A percentile compares a stretch with the other conserved stretches of the same genome.
Evolutionary conservation across 2,329 filamentous ascomycete species (phyloP).

Genomic region (Colletotrichum acutatum): DNA sequence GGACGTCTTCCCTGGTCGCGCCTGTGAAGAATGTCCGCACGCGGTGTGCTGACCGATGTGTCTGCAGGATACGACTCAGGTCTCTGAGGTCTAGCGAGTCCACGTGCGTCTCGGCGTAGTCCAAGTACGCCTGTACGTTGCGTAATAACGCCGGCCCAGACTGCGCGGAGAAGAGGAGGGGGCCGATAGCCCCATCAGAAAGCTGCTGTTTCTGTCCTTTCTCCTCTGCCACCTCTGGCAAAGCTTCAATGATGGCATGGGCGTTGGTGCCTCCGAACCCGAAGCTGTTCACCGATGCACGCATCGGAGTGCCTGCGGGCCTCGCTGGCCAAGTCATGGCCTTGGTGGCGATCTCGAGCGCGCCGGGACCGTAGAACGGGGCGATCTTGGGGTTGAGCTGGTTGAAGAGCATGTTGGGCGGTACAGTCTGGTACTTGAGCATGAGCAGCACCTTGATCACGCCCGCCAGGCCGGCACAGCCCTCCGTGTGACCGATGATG

Average conservation of each 20-base stretch:
- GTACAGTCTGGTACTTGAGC: constrained; percentile 38
- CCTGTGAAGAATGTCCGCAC: too few relatives aligned
- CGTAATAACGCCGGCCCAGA: neutral
- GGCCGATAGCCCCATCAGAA: constrained; percentile 40
- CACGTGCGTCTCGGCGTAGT: neutral
- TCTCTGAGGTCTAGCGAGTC: neutral
- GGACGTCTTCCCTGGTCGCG: too few relatives aligned
- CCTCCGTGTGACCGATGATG: constrained; percentile 42
- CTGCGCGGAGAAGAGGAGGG: constrained; percentile 38
- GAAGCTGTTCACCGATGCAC: constrained; percentile 43
- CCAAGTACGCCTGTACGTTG: neutral
- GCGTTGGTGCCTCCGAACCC: constrained; percentile 58
- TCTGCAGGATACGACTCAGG: neutral
- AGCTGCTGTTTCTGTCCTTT: too few relatives aligned
- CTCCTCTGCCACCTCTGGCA: too few relatives aligned
- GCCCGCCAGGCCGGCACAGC: constrained; percentile 40
- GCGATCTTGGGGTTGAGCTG: constrained; percentile 41
- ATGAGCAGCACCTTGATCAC: constrained; percentile 40
- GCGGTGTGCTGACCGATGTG: too few relatives aligned
- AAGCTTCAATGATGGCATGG: too few relatives aligned
- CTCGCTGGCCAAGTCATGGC: neutral
- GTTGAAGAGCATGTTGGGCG: constrained; percentile 46
- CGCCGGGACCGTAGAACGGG: constrained; percentile 37
- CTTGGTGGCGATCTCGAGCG: neutral
- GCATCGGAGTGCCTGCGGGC: neutral